Base-by-base conservation (phyloP, 495 filamentous ascomycete genomes). In the Penicillium riverlandense region DNA sequence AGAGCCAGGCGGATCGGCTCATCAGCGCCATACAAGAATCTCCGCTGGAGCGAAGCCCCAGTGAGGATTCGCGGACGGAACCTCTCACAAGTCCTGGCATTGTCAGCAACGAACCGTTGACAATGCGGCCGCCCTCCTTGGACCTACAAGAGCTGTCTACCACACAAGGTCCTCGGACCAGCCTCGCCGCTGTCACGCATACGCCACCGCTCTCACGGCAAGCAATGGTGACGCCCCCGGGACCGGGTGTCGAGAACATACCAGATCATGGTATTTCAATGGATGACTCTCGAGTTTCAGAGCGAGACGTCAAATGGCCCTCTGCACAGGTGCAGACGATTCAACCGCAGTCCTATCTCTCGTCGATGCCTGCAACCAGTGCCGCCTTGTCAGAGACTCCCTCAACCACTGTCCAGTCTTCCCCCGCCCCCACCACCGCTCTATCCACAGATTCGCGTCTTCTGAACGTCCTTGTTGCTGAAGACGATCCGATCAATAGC, bases 401-500 rank as follows among this genome's bases (percentile, higher is more conserved):
- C 14, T 52, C 55, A 6, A 52, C 42, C 1, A 27, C 41, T 8
- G 40, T 50, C 10, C 32, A 10, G 2, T 34, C 32, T 34, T 15
- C 36, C 11, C 1, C 36, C 11, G 16, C 11, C 37, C 28, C 14
- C 33, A 44, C 40, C 12, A 37, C 44, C 32, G 38, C 14, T 43
- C 33, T 35, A 52, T 12, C 32, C 6, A 34, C 32, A 34, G n/a
- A 6, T 3, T 12, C 5, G 32, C n/a, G 5, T 0, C 16, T 48
- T 29, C 69, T 90, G 27, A 74, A 72, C 28, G 79, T 95, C 2
- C 70, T 96, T 12, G 78, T 96, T 8, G 91, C 91, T 0, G 91
- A 97, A 59, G 91, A 97, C 51, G 90, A 97, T 53, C 90, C 90
- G 0, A 78, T 96, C 53, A 97, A 97, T 50, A 85, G 85, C 61